These are phyloP conservation scores for Metschnikowia cerradonensis DNA, from an alignment of 805 yeast genomes.

Conservation along the genomic window DNA sequence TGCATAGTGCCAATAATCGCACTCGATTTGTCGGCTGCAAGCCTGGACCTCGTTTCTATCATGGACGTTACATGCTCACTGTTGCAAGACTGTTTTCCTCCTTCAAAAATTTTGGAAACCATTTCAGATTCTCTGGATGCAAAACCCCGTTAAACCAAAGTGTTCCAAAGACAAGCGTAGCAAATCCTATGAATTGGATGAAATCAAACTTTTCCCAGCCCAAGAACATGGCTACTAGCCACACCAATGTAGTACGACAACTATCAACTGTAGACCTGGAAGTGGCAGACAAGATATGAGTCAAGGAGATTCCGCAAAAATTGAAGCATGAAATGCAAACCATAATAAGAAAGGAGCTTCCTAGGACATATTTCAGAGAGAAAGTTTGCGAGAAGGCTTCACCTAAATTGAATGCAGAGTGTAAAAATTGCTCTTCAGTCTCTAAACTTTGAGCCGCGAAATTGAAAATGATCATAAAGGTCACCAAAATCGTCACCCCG, in stretches of 20 bases:
- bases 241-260: conserved; percentile 68
- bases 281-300: conserved; percentile 65
- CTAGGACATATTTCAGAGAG: conserved; percentile 38
- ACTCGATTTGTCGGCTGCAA: neutral
- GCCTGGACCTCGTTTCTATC: neutral
- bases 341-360: conserved; percentile 63
- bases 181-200: conserved; percentile 65
- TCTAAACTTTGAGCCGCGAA: conserved; percentile 33
- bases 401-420: conserved; percentile 53
- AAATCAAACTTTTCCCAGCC: conserved; percentile 73
- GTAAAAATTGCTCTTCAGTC: conserved; percentile 32
- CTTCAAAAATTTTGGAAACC: conserved; percentile 46
- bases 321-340: conserved; percentile 68
- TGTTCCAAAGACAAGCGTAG: conserved; percentile 63
- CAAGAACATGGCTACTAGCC: conserved; percentile 62
- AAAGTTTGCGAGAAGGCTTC: conserved; percentile 50
- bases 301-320: conserved; percentile 67
- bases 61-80: neutral
- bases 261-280: conserved; percentile 77
- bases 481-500: conserved; percentile 48
- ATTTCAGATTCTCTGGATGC: conserved; percentile 44
- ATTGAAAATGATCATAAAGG: conserved; percentile 44
- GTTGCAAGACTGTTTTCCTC: neutral
- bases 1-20: conserved; percentile 2
- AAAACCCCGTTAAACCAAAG: conserved; percentile 69